A percentile compares a stretch with the other conserved stretches of the same genome.
Evolutionary conservation across 2,329 filamentous ascomycete species (phyloP).

Genomic region (Exutisphaerella laricina): DNA sequence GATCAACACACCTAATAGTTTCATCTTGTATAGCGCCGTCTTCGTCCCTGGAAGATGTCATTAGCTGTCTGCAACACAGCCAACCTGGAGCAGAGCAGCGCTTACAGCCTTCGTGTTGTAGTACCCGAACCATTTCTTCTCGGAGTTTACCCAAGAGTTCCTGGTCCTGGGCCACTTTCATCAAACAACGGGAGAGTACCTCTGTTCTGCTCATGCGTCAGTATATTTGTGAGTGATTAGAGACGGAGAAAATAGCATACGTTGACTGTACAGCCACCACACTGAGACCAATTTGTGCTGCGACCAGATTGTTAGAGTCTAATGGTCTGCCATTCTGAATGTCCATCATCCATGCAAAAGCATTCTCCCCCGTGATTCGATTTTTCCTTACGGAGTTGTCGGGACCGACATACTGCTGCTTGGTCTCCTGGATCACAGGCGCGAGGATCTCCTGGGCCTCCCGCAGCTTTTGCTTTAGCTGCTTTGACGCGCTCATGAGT

Average conservation of each 20-base stretch:
- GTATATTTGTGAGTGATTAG: too few relatives aligned
- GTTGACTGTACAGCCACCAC: slow-evolving; percentile 22
- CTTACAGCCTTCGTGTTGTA: slow-evolving; percentile 24
- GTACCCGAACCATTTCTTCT: slow-evolving; percentile 21
- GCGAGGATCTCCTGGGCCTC: not conserved
- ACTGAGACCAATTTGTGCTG: not conserved
- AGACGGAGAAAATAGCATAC: too few relatives aligned
- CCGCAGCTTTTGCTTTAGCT: not conserved
- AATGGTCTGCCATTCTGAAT: not conserved
- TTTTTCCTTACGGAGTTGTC: too few relatives aligned
- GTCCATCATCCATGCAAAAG: slow-evolving; percentile 6
- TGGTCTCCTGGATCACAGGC: not conserved
- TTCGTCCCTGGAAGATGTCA: too few relatives aligned
- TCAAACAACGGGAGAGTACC: slow-evolving; percentile 6
- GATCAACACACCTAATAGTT: too few relatives aligned
- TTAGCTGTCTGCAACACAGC: too few relatives aligned
- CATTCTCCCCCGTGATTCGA: not conserved
- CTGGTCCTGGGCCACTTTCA: slow-evolving; percentile 21
- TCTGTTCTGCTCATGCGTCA: too few relatives aligned
- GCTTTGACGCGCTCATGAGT: slow-evolving; percentile 2
- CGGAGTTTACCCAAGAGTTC: slow-evolving; percentile 23
- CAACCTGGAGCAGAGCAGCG: too few relatives aligned
- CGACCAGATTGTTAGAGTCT: not conserved
- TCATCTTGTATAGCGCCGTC: slow-evolving; percentile 25
- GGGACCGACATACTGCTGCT: too few relatives aligned